Percentiles rank a stretch among this genome's conserved stretches.
Conservation (phyloP, 306 rosid species). For the Sicyos baderoa region DNA sequence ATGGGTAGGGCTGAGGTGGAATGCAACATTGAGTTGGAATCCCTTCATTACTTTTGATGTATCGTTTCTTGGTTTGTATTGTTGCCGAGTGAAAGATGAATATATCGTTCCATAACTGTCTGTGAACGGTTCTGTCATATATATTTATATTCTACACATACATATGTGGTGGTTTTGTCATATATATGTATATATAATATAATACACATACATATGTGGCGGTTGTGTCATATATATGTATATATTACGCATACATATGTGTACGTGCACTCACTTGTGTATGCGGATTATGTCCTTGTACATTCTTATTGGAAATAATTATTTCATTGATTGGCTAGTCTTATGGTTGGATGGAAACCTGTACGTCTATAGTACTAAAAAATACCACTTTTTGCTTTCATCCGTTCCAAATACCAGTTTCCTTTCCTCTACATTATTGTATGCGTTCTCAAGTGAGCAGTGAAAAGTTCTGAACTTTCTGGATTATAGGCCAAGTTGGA, state of each 20-base stretch:
- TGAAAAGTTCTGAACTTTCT: slow-evolving; percentile 8
- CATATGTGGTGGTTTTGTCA: too few relatives aligned
- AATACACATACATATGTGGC: too few relatives aligned
- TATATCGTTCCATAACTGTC: neutral
- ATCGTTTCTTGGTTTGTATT: neutral
- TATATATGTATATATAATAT: too few relatives aligned
- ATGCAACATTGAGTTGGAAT: neutral
- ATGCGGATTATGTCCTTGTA: neutral
- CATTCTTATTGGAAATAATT: neutral
- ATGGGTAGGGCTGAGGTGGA: neutral
- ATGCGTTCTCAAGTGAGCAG: neutral
- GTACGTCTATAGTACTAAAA: neutral
- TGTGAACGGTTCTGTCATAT: neutral
- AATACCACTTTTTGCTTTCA: neutral
- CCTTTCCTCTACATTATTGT: neutral
- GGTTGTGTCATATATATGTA: too few relatives aligned
- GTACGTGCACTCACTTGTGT: neutral
- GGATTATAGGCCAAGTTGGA: slow-evolving; percentile 85
- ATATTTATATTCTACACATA: neutral
- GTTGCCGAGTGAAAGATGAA: neutral
- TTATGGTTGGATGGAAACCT: neutral
- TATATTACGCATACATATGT: too few relatives aligned
- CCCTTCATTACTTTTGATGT: neutral
- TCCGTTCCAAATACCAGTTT: neutral
- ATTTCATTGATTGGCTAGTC: neutral